A percentile compares a stretch with the other conserved stretches of the same genome.
phyloP scores from a whole-genome alignment of 2,329 filamentous ascomycete genomes.

The Colletotrichum filicis region DNA sequence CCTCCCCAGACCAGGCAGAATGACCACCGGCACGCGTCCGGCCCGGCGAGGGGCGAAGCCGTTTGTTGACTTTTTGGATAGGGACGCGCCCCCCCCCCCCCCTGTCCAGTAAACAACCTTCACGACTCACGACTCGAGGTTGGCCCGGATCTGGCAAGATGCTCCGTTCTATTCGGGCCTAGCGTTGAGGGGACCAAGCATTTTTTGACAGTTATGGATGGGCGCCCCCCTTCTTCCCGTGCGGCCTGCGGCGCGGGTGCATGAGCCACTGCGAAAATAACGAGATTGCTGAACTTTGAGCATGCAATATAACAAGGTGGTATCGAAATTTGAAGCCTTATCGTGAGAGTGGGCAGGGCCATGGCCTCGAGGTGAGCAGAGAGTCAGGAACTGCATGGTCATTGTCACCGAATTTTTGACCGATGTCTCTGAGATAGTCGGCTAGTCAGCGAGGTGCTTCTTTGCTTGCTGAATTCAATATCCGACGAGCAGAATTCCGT shows the following conservation, averaged over 20 bases:
- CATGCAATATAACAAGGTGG: background rate
- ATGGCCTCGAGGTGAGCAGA: background rate
- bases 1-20: too few relatives aligned
- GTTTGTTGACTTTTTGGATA: too few relatives aligned
- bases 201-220: background rate
- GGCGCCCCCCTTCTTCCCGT: constrained; percentile 10
- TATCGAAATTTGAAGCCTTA: background rate
- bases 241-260: background rate
- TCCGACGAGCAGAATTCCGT: too few relatives aligned
- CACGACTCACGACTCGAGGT: background rate
- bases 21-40: too few relatives aligned
- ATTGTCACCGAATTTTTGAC: too few relatives aligned
- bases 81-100: too few relatives aligned
- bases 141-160: background rate
- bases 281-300: background rate
- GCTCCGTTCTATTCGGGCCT: background rate
- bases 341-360: background rate
- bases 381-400: background rate
- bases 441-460: too few relatives aligned
- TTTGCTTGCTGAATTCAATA: too few relatives aligned
- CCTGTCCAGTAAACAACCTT: constrained; percentile 20
- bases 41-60: too few relatives aligned
- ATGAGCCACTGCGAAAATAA: constrained; percentile 5
- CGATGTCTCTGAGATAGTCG: too few relatives aligned
- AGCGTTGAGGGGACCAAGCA: constrained; percentile 1